Evolutionary conservation across 345 rosid genomes (phyloP), one percentile per base, ranked within the genome.

Genomic region (Laguncularia racemosa): DNA sequence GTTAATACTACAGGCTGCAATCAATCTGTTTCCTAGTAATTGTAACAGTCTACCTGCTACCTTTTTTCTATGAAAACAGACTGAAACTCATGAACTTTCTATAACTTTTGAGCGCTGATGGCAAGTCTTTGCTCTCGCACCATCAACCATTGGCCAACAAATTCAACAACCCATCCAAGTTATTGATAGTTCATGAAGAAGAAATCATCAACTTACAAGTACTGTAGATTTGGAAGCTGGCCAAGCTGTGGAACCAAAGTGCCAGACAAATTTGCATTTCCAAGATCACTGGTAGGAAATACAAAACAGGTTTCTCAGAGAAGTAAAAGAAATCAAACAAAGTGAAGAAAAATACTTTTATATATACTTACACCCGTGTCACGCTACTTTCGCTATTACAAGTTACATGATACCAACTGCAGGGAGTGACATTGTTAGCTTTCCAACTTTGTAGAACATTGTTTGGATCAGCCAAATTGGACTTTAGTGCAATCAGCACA

Each of bases 291-390:
- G 50, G 47, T 20, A n/a, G 8, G 49, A 50, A 19, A 57, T 12
- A 56, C 2, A 50, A 46, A 15, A 16, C 23, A 13, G 28, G 62
- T 55, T 51, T 21, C 16, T 19, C 45, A 52, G 59, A 14, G 16
- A 43, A 6, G 40, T 50, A 2, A 43, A 26, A 46, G 20, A 13
- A 59, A 57, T 16, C 40, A 18, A 57, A 48, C 43, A 17, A 52
- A 59, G 28, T 43, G 60, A 50, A 44, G 58, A 68, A 14, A 50
- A 46, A 44, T 50, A n/a, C 18, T 14, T 52, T 16, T 2, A 2
- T 54, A 63, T 45, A 68, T 61, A 78, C 96, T 80, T 84, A 91
- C 97, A 91, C 81, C 56, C 91, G 85, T 53, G 71, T 77, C 14
- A 87, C 28, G n/a, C 54, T 51, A 51, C 20, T 51, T 19, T 51